phyloP scores from a whole-genome alignment of 2,329 filamentous ascomycete species.

The Penicillium sp. region DNA sequence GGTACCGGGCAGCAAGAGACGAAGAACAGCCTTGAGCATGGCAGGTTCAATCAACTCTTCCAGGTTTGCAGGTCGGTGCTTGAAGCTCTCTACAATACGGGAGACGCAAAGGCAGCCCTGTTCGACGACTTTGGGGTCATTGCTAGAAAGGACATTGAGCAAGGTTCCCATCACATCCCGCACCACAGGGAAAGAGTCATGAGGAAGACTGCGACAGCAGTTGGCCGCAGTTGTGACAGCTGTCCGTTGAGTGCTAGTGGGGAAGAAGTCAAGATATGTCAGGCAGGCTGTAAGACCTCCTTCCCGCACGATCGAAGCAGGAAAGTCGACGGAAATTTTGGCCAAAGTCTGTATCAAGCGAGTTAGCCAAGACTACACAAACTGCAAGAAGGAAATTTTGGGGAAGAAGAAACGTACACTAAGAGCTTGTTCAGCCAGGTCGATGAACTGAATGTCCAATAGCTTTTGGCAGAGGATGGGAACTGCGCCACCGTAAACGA shows the following conservation, averaged over 20 bases:
- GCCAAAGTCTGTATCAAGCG: constrained; percentile 71
- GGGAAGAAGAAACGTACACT: constrained; percentile 61
- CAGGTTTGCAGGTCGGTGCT: constrained; percentile 81
- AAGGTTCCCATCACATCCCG: constrained; percentile 96
- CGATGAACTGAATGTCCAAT: constrained; percentile 94
- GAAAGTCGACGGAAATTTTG: constrained; percentile 97
- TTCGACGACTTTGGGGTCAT: constrained; percentile 94
- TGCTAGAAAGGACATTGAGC: constrained; percentile 86
- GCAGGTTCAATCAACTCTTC: constrained; percentile 92
- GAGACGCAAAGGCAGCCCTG: constrained; percentile 96
- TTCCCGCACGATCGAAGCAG: constrained; percentile 91
- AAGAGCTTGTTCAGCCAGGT: constrained; percentile 93
- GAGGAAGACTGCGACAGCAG: constrained; percentile 94
- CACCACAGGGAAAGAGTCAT: constrained; percentile 90
- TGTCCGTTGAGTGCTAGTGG: constrained; percentile 93
- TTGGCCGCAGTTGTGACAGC: constrained; percentile 97
- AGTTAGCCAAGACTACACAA: constrained; percentile 11
- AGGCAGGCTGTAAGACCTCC: constrained; percentile 95
- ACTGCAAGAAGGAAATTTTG: constrained; percentile 1
- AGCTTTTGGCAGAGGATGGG: constrained; percentile 94
- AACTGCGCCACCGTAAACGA: constrained; percentile 96
- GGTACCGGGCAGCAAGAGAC: constrained; percentile 87
- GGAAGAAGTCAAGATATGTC: constrained; percentile 95
- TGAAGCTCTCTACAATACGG: constrained; percentile 96
- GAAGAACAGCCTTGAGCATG: constrained; percentile 80